Percentiles rank a stretch among this genome's conserved stretches.
phyloP scores from a whole-genome alignment of 257 asterid genomes.

The Przewalskia tangutica region DNA sequence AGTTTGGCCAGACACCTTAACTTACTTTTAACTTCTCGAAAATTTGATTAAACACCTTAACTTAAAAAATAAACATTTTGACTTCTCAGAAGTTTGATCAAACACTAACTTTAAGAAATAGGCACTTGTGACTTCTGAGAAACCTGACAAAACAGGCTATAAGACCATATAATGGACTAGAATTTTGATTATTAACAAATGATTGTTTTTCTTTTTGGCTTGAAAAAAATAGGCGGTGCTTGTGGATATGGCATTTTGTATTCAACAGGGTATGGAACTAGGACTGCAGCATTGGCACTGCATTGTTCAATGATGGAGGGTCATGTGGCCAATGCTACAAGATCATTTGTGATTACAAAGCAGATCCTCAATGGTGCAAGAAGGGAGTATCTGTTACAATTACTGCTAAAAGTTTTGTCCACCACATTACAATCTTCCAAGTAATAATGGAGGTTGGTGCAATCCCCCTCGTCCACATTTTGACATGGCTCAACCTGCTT shows the following conservation, averaged over 20 bases:
- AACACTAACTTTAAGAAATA: not conserved
- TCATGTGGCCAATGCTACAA: conserved; percentile 61
- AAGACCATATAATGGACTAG: too few relatives aligned
- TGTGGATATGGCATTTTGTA: conserved; percentile 25
- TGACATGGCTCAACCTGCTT: conserved; percentile 76
- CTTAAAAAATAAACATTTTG: not conserved
- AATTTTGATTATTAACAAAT: not conserved
- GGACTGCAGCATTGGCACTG: conserved; percentile 24
- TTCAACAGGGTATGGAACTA: conserved; percentile 21
- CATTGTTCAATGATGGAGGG: conserved; percentile 24
- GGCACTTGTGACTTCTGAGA: not conserved
- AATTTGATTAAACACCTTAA: not conserved
- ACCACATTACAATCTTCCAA: conserved; percentile 51
- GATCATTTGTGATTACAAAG: conserved; percentile 40
- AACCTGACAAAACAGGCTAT: not conserved
- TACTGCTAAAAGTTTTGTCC: conserved; percentile 66
- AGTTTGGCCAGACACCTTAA: not conserved
- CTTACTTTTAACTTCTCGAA: not conserved
- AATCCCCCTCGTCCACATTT: conserved; percentile 67
- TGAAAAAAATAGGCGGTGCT: conserved; percentile 15
- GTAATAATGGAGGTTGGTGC: conserved; percentile 70
- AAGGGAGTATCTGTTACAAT: conserved; percentile 47
- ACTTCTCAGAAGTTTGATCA: not conserved
- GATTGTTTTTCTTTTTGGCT: not conserved
- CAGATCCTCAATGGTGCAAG: conserved; percentile 36